A percentile compares a stretch with the other conserved stretches of the same genome.
These are phyloP conservation scores for Trypanosoma boissoni DNA, from an alignment of 208 protist species.

Conservation along the genomic window DNA sequence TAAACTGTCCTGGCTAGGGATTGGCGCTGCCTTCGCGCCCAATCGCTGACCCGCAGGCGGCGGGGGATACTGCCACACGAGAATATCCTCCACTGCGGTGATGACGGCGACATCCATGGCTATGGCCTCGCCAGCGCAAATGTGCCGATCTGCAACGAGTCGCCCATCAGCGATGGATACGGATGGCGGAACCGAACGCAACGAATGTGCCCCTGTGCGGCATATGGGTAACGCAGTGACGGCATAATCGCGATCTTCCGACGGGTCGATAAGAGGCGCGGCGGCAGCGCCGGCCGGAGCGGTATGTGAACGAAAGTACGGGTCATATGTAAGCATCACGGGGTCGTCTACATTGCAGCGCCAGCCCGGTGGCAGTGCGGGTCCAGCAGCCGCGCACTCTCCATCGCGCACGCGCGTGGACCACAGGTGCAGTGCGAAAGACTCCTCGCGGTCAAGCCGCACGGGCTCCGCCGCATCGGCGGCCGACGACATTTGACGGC, in stretches of 20 bases:
- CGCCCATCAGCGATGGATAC: neutral
- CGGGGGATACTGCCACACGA: conserved; percentile 17
- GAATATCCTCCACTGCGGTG: conserved; percentile 11
- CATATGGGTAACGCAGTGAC: conserved; percentile 11
- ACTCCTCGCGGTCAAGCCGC: neutral
- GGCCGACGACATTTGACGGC: no score
- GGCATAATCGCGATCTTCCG: conserved; percentile 18
- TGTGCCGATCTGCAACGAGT: conserved; percentile 8
- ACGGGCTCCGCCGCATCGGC: neutral
- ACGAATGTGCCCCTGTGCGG: conserved; percentile 4
- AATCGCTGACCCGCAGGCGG: neutral
- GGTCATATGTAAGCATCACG: conserved; percentile 23
- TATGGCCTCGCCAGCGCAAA: conserved; percentile 17
- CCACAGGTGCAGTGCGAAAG: conserved; percentile 8
- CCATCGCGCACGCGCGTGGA: neutral
- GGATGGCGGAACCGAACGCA: neutral
- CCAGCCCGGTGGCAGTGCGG: conserved; percentile 21
- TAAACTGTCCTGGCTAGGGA: neutral
- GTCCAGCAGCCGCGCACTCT: neutral
- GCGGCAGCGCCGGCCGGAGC: neutral
- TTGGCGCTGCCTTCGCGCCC: neutral
- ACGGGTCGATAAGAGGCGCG: conserved; percentile 5
- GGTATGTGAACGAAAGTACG: conserved; percentile 11
- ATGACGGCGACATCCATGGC: conserved; percentile 22
- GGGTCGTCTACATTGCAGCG: conserved; percentile 19